Conservation (phyloP, 176 grass and related monocot genomes). For the Zea luxurians region DNA sequence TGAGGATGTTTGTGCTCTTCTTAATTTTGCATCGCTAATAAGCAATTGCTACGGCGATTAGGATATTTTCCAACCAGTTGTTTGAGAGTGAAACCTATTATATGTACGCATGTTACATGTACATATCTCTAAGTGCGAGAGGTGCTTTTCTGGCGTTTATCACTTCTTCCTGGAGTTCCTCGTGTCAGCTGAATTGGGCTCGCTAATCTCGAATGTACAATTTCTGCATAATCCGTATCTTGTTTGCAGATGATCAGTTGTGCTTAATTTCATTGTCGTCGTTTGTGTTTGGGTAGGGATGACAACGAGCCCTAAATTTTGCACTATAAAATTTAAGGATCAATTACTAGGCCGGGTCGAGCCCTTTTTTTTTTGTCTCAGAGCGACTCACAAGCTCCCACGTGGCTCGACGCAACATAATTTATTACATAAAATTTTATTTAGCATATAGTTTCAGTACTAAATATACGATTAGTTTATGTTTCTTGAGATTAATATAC, state of each 20-base stretch:
- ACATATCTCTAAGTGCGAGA: constrained; percentile 7
- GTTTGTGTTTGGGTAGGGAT: not conserved
- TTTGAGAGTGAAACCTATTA: constrained; percentile 4
- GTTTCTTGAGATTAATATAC: no score
- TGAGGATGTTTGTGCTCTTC: constrained; percentile 29
- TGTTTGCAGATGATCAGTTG: not conserved
- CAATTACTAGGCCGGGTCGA: no score
- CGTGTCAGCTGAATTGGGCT: not conserved
- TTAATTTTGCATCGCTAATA: constrained; percentile 34
- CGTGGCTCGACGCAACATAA: no score
- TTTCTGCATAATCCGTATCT: not conserved
- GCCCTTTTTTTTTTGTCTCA: no score
- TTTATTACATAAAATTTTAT: no score
- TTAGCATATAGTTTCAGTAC: no score
- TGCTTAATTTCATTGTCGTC: not conserved
- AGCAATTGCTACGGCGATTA: constrained; percentile 6
- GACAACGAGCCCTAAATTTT: no score
- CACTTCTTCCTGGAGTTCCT: not conserved
- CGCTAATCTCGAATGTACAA: not conserved
- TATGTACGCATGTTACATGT: constrained; percentile 16
- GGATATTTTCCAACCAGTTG: constrained; percentile 25
- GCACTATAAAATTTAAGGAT: no score
- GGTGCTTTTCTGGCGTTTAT: not conserved
- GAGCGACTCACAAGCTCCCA: no score
- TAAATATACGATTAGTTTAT: no score